Base-by-base conservation (phyloP, 495 filamentous ascomycete species). In the Hypoxylon lienhwacheense region DNA sequence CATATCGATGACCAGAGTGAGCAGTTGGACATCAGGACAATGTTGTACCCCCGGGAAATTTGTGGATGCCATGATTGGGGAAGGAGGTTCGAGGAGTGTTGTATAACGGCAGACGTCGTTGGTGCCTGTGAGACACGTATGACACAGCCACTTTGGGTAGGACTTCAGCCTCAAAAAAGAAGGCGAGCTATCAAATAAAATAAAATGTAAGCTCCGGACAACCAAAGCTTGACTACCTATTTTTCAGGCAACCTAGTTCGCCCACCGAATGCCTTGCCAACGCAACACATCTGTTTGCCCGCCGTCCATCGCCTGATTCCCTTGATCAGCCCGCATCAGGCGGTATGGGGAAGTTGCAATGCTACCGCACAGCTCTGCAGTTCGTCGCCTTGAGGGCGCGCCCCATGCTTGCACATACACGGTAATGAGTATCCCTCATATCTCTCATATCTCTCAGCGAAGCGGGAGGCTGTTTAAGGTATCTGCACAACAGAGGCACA, bases 91-190 rank as follows among this genome's bases (percentile, higher is more conserved):
- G 29, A 50, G 14, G 10, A 45, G 35, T 55, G 20, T 24, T 51
- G 57, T 61, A 22, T 17, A 26, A 8, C 24, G 8, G 4, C 15
- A 44, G 34, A 48, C 12, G 47, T 37, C 15, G 46, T 42, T 55
- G 57, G 57, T 55, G 57, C 57, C 50, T 61, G 55, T 39, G 21
- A 41, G 48, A 61, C 46, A 51, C 28, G 57, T 61, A 61, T 25
- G 57, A 61, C 57, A 61, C 57, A 61, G 57, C 57, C 51, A 61
- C 51, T 14, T 34, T 34, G 41, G 57, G 46, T 61, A 47, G 34
- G 51, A 55, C 51, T 55, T 61, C 57, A 61, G 57, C 57, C 57
- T 61, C 57, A 55, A 47, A 25, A 40, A 26, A 33, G 39, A 29
- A 11, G 20, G 16, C 28, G 20, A 42, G 45, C 26, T 37, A 33